Base-by-base conservation (phyloP, 108 stramenopile species). In the Stephanodiscus triporus region DNA sequence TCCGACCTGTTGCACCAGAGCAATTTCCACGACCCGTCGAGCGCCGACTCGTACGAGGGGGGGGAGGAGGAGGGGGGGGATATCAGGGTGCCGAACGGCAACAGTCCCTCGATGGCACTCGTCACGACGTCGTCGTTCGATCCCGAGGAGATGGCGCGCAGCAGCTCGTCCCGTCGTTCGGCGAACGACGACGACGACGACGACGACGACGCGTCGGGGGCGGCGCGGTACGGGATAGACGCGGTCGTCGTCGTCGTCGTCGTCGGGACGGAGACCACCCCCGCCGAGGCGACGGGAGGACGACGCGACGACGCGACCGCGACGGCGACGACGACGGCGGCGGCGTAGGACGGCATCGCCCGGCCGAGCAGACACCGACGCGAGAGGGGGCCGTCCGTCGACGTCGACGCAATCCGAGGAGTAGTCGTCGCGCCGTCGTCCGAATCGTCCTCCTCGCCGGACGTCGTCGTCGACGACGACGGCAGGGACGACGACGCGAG, bases 11-110 rank as follows among this genome's bases (percentile, higher is more conserved):
- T 71, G 49, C 80, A 84, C 84, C 84, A 91, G 13, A 91, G 16
- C 8, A 89, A 75, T 66, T 89, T 77, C 90, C 90, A 91, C 68
- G 77, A 60, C 29, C 90, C 90, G 48, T 88, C 85, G 49, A 91
- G 65, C 51, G 66, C 80, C 37, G 32, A 59, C 14, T 36, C 55
- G 51, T 70, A 74, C 0, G 59, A 43, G 6, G 73, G 20, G 43
- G 58, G 29, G 9, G 59, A 43, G 6, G 73, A 30, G 43, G 58
- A 42, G 45, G 73, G 20, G 43, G 58, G 29, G 45, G 64, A 43
- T 9, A 26, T 38, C 55, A 65, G 74, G 7, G 68, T 63, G 34
- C 65, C 74, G 23, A 74, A 43, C 0, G 78, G 69, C 4, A 81
- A 36, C 5, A 81, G 29, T 17, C 75, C 56, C 36, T 78, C 32